Evolutionary conservation across 1,284 basidiomycete species (phyloP), one percentile per base, ranked within the genome.

Genomic region (Amylostereum areolatum): DNA sequence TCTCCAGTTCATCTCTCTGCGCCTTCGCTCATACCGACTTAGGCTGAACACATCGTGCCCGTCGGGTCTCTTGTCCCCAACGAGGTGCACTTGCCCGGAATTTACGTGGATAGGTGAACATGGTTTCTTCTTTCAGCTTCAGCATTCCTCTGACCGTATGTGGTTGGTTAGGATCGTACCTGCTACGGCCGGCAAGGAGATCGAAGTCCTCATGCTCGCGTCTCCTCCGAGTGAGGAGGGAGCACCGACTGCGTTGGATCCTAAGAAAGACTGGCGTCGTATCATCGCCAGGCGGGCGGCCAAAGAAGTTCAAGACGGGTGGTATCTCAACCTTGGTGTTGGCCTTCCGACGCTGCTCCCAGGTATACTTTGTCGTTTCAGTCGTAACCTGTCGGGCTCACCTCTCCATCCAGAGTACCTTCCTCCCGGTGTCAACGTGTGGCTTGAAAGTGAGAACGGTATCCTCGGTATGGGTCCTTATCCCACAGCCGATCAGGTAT

Each of bases 381-480:
- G n/a, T n/a, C n/a, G n/a, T n/a, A n/a, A n/a, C n/a, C n/a, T n/a
- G n/a, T n/a, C n/a, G n/a, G n/a, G n/a, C n/a, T n/a, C n/a, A n/a
- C n/a, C n/a, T n/a, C n/a, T n/a, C n/a, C n/a, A n/a, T n/a, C 90
- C 92, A 1, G 63, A 89, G 63, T 86, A 89, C 69, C 64, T 93
- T 44, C 77, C 81, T 45, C 75, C 82, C 48, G 84, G 81, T 45
- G 81, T 89, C 25, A 81, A 81, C 52, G 89, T 95, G 40, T 93
- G 91, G 88, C 64, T 94, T 57, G 93, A 97, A 69, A 92, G 88
- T 57, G 93, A 97, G 75, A 97, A 97, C 62, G 93, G 93, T 57
- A 89, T 96, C 54, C 75, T 97, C 56, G 92, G 92, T 37, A 93
- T 96, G 91, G 93, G 93, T 8, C 92, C 92, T 41, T 95, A 93